Conservation (phyloP, 129 eudicot species). For the Artemisia tridentata region DNA sequence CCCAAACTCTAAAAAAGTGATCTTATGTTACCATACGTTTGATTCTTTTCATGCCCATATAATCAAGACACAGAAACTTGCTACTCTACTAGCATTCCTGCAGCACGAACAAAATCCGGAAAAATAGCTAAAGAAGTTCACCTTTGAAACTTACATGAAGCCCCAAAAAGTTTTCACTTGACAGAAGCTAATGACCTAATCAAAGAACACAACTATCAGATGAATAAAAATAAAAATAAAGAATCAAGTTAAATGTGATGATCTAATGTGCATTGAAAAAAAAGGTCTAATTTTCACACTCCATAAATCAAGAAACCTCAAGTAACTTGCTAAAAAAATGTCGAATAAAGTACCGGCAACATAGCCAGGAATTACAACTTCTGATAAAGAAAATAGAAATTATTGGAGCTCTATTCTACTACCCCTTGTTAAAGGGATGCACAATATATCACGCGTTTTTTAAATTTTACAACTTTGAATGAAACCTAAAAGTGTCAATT, state of each 20-base stretch:
- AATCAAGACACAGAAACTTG: neutral
- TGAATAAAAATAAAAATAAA: neutral
- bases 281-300: constrained; percentile 4
- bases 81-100: constrained; percentile 9
- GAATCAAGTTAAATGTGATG: neutral
- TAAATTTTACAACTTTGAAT: constrained; percentile 25
- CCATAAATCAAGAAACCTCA: constrained; percentile 22
- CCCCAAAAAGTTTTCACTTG: neutral
- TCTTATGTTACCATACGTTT: neutral
- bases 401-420: constrained; percentile 31
- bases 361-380: constrained; percentile 23
- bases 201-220: neutral
- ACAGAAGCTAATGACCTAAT: constrained; percentile 9
- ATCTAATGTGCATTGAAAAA: neutral
- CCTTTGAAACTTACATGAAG: neutral
- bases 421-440: constrained; percentile 38
- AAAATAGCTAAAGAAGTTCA: neutral
- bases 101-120: constrained; percentile 1
- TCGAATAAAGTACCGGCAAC: constrained; percentile 24
- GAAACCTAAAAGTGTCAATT: constrained; percentile 37
- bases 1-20: too few relatives aligned
- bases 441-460: constrained; percentile 31
- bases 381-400: constrained; percentile 18
- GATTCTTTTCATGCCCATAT: neutral
- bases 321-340: constrained; percentile 25